Percentiles rank a stretch among this genome's conserved stretches.
Evolutionary conservation across 2,329 filamentous ascomycete species (phyloP).

Genomic region (Fusarium keratoplasticum): DNA sequence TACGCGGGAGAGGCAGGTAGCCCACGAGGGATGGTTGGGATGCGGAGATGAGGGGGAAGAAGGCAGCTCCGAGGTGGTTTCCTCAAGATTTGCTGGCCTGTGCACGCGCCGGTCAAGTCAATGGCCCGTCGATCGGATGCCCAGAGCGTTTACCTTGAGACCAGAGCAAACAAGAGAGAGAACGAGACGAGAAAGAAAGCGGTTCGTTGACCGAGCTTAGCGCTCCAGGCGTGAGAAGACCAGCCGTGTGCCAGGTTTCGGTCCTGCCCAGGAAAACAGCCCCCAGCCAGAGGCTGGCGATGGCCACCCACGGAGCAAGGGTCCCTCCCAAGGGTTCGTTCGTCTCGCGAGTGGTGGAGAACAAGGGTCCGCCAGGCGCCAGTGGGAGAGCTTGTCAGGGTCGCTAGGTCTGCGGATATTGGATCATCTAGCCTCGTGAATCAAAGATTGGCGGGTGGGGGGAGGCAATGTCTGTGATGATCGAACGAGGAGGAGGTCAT

Average conservation of each 20-base stretch:
- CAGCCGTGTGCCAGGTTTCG: neutral
- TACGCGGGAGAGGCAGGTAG: neutral
- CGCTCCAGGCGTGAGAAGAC: slow-evolving; percentile 17
- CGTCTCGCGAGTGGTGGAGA: slow-evolving; percentile 19
- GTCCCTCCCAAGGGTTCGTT: slow-evolving; percentile 33
- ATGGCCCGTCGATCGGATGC: slow-evolving; percentile 20
- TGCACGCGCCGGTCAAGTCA: slow-evolving; percentile 16
- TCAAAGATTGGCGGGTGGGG: slow-evolving; percentile 21
- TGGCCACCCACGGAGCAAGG: neutral
- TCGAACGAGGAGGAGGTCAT: neutral
- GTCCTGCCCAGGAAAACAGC: neutral
- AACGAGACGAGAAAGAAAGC: neutral
- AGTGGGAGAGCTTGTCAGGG: slow-evolving; percentile 30
- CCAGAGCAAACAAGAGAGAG: slow-evolving; percentile 10
- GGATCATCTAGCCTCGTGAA: slow-evolving; percentile 26
- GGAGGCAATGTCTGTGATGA: neutral
- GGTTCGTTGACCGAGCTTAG: slow-evolving; percentile 27
- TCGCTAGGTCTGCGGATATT: slow-evolving; percentile 15
- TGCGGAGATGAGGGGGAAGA: slow-evolving; percentile 18
- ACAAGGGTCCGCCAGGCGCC: slow-evolving; percentile 17
- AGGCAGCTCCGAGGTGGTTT: slow-evolving; percentile 9
- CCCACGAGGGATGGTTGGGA: slow-evolving; percentile 20
- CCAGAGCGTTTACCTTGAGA: neutral
- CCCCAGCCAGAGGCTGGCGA: slow-evolving; percentile 25
- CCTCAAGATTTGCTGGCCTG: slow-evolving; percentile 27